Evolutionary conservation across 176 grass and related monocot genomes (phyloP), one percentile per base, ranked within the genome.

Genomic region (Alopecurus myosuroides): DNA sequence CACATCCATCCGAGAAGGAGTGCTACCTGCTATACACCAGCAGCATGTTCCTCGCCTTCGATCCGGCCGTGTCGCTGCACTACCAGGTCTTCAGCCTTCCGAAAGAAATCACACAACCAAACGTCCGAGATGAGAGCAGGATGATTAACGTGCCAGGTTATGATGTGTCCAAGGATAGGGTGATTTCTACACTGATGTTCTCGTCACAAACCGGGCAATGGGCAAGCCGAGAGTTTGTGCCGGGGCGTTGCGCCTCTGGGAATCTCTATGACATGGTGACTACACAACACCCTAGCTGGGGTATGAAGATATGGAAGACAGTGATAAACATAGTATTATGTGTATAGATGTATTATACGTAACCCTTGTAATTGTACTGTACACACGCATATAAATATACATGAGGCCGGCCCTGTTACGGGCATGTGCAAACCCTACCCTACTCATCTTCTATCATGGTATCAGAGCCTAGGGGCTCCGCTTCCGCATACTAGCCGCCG

Each of bases 21-120:
- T 0, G 29, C 0, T 11, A 26, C n/a, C n/a, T n/a, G n/a, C 13
- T 15, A 0, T 11, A 30, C n/a, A n/a, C n/a, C 4, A 0, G 0
- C 12, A 2, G 4, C 56, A 61, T 29, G 58, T 62, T 62, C 58
- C 58, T 62, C 12, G 58, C 58, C 26, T 62, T 62, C 28, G 58
- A 62, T 12, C 58, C 26, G 10, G 26, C 58, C 58, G 26, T 30
- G 26, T 62, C 58, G 26, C 58, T 0, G 12, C 58, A 62, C 58
- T 11, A 62, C 3, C 5, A 62, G 25, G 58, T 62, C 2, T 62
- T 62, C 58, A 30, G 0, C 5, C 58, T 62, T 14, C 58, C 58
- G 15, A 17, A 13, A 63, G 60, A 28, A 33, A 17, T 0, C 46
- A 49, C 14, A 49, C 46, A 49, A 55, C n/a, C n/a, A n/a, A n/a